phyloP scores from a whole-genome alignment of 2,329 filamentous ascomycete genomes.

The Celoporthe dispersa region DNA sequence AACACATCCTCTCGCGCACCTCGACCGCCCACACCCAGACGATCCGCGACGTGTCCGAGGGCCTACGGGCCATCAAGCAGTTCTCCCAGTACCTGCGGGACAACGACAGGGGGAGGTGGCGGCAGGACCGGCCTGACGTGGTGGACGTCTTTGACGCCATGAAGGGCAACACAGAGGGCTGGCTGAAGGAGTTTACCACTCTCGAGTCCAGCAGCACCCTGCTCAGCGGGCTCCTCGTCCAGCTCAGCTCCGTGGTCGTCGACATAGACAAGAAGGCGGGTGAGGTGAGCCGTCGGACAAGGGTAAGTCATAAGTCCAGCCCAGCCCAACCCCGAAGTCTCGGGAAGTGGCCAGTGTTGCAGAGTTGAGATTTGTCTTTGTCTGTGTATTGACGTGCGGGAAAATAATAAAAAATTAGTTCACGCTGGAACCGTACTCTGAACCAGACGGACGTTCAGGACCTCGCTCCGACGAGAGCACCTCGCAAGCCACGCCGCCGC shows the following conservation, averaged over 20 bases:
- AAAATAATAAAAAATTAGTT: constrained; percentile 20
- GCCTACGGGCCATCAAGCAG: constrained; percentile 74
- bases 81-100: constrained; percentile 76
- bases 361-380: constrained; percentile 9
- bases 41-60: constrained; percentile 78
- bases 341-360: background rate
- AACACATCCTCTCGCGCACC: constrained; percentile 84
- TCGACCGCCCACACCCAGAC: constrained; percentile 75
- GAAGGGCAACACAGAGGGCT: constrained; percentile 90
- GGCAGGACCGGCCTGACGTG: constrained; percentile 64
- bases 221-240: constrained; percentile 70
- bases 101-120: constrained; percentile 65
- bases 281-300: constrained; percentile 77
- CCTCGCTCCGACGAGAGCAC: constrained; percentile 26
- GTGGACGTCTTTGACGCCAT: constrained; percentile 83
- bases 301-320: constrained; percentile 55
- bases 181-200: constrained; percentile 79
- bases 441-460: constrained; percentile 22
- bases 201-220: constrained; percentile 74
- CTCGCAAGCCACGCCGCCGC: constrained; percentile 28
- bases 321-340: constrained; percentile 21
- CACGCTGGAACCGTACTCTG: constrained; percentile 27
- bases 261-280: constrained; percentile 88
- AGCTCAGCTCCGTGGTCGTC: constrained; percentile 75
- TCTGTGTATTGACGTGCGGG: constrained; percentile 24